phyloP scores from a whole-genome alignment of 345 rosid species.

The Sonneratia alba region DNA sequence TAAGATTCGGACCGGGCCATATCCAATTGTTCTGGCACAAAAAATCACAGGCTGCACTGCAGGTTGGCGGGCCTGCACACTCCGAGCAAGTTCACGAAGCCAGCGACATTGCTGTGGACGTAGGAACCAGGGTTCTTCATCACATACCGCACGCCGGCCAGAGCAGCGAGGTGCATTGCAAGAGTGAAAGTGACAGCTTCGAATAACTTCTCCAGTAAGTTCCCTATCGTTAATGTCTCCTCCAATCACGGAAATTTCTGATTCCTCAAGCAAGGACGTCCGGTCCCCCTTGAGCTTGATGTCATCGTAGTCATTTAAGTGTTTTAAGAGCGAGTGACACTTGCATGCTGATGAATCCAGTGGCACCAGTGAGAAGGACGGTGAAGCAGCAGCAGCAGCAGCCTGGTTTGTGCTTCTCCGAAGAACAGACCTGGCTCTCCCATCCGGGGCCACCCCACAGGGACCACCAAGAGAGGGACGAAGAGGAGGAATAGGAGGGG shows the following conservation, averaged over 20 bases:
- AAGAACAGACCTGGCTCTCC: constrained; percentile 42
- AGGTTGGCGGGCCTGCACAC: too few species aligned
- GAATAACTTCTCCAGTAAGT: constrained; percentile 38
- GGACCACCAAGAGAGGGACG: constrained; percentile 28
- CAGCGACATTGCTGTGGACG: constrained; percentile 52
- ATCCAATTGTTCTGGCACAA: too few species aligned
- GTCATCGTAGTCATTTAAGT: constrained; percentile 32
- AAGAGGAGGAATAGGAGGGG: constrained; percentile 23
- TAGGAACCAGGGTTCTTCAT: constrained; percentile 60
- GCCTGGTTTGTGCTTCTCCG: constrained; percentile 29
- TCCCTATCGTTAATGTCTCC: constrained; percentile 51
- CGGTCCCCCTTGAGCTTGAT: constrained; percentile 49
- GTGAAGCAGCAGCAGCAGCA: constrained; percentile 28
- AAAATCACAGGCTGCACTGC: too few species aligned
- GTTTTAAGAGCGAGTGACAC: too few species aligned
- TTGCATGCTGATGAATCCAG: constrained; percentile 51
- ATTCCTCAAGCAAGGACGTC: constrained; percentile 27
- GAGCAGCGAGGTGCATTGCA: constrained; percentile 59
- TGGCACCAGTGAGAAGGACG: constrained; percentile 67
- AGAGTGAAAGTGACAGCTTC: constrained; percentile 46
- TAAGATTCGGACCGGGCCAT: too few species aligned
- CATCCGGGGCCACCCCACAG: constrained; percentile 33
- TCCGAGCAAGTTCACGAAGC: constrained; percentile 16
- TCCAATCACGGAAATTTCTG: constrained; percentile 45
- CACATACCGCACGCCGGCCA: constrained; percentile 60